Evolutionary conservation across 2,329 filamentous ascomycete species (phyloP).

Genomic region (Penicillium sumatraense): DNA sequence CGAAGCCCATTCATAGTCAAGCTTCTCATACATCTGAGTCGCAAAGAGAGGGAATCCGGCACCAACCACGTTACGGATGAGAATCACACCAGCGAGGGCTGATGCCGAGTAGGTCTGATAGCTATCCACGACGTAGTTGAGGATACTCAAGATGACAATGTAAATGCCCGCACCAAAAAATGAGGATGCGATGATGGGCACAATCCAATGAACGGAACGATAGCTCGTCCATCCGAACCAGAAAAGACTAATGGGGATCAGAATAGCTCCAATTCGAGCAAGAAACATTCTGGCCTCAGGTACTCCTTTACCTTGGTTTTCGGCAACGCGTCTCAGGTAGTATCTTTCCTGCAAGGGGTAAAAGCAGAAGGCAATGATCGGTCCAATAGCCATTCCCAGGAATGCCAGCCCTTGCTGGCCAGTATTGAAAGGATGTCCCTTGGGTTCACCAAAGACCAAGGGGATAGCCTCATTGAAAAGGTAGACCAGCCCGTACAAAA

Average conservation of each 20-base stretch:
- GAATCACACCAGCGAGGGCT: conserved; percentile 76
- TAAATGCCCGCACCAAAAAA: conserved; percentile 74
- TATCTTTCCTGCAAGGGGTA: conserved; percentile 55
- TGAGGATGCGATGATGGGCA: conserved; percentile 65
- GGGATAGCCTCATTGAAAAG: conserved; percentile 74
- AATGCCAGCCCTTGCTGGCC: conserved; percentile 63
- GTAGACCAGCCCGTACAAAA: conserved; percentile 75
- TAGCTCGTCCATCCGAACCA: conserved; percentile 69
- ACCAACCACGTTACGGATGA: conserved; percentile 66
- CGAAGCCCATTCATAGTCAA: conserved; percentile 44
- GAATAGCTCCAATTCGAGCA: conserved; percentile 64
- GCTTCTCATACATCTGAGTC: conserved; percentile 40
- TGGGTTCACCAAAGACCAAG: conserved; percentile 67
- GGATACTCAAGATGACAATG: conserved; percentile 72
- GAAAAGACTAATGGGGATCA: conserved; percentile 68
- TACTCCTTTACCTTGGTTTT: conserved; percentile 58
- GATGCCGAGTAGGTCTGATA: conserved; percentile 74
- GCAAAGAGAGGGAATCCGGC: conserved; percentile 40
- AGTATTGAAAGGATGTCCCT: conserved; percentile 61
- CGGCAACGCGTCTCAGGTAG: conserved; percentile 44
- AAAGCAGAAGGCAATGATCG: conserved; percentile 62
- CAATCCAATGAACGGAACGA: conserved; percentile 69
- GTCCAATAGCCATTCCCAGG: conserved; percentile 62
- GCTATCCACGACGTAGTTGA: conserved; percentile 75
- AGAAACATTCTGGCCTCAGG: conserved; percentile 69